Conservation (phyloP, 2,329 filamentous ascomycete genomes). For the Cladosporium halotolerans region DNA sequence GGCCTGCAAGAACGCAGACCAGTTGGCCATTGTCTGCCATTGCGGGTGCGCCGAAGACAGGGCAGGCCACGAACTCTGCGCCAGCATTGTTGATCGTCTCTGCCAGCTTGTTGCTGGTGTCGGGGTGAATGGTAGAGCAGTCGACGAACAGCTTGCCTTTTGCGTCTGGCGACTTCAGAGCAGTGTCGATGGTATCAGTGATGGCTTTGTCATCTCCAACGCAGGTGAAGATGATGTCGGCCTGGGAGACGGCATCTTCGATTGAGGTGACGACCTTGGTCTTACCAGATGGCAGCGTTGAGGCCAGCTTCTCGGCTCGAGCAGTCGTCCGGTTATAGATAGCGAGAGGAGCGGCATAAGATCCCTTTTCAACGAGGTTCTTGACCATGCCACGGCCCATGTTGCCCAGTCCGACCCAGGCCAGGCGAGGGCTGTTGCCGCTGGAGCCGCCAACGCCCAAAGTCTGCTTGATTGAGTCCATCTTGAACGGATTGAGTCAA, state of each 20-base stretch:
- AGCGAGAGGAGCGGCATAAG: constrained; percentile 63
- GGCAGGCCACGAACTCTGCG: constrained; percentile 68
- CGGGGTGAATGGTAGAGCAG: constrained; percentile 81
- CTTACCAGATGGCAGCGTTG: constrained; percentile 55
- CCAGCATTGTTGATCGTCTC: constrained; percentile 52
- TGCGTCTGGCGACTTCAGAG: constrained; percentile 49
- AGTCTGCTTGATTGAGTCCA: constrained; percentile 8
- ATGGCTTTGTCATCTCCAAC: constrained; percentile 54
- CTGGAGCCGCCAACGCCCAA: neutral
- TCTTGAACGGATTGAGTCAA: neutral
- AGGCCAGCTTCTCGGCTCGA: constrained; percentile 58
- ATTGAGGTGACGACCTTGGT: constrained; percentile 59
- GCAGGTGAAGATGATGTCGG: constrained; percentile 78
- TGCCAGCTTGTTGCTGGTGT: constrained; percentile 64
- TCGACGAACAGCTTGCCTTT: constrained; percentile 84
- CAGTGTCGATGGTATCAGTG: constrained; percentile 20
- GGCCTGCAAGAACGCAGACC: constrained; percentile 66
- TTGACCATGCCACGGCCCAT: constrained; percentile 82
- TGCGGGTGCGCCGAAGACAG: constrained; percentile 66
- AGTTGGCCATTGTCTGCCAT: constrained; percentile 66
- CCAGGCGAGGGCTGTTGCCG: constrained; percentile 36
- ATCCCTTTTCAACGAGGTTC: constrained; percentile 74
- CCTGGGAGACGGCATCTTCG: constrained; percentile 56
- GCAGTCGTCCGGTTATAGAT: constrained; percentile 73
- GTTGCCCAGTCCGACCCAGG: constrained; percentile 81